A percentile compares a stretch with the other conserved stretches of the same genome.
Evolutionary conservation across 1,284 basidiomycete genomes (phyloP).

Genomic region (Pseudomicrostroma phylloplanum): DNA sequence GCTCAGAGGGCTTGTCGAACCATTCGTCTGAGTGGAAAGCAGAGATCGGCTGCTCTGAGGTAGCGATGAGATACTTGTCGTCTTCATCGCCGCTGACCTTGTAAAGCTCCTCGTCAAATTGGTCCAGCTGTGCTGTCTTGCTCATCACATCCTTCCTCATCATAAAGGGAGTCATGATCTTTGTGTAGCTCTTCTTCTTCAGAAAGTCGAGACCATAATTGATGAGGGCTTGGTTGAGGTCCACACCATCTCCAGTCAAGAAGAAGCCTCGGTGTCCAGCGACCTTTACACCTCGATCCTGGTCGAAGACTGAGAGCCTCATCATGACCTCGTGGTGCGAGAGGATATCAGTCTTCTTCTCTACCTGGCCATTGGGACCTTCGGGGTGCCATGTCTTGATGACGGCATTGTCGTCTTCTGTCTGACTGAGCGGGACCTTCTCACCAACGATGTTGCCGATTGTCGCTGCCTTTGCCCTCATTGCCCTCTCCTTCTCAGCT

Average conservation of each 20-base stretch:
- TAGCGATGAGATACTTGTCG: slow-evolving; percentile 98
- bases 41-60: slow-evolving; percentile 96
- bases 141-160: slow-evolving; percentile 97
- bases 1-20: slow-evolving; percentile 84
- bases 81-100: slow-evolving; percentile 82
- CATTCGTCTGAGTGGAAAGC: slow-evolving; percentile 92
- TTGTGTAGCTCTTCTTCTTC: slow-evolving; percentile 74
- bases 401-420: slow-evolving; percentile 89
- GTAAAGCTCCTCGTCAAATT: slow-evolving; percentile 98
- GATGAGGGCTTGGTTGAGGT: slow-evolving; percentile 94
- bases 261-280: slow-evolving; percentile 94
- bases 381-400: slow-evolving; percentile 80
- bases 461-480: slow-evolving; percentile 71
- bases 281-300: slow-evolving; percentile 82
- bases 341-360: slow-evolving; percentile 65
- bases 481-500: slow-evolving; percentile 64
- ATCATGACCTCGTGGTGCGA: slow-evolving; percentile 95
- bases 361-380: slow-evolving; percentile 60
- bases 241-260: slow-evolving; percentile 88
- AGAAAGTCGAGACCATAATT: slow-evolving; percentile 92
- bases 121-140: slow-evolving; percentile 93
- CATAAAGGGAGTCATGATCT: slow-evolving; percentile 95
- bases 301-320: slow-evolving; percentile 87
- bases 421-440: slow-evolving; percentile 74
- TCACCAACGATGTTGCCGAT: slow-evolving; percentile 92